Percentiles rank a stretch among this genome's conserved stretches.
These are phyloP conservation scores for Melanopsichium pennsylvanicum DNA, from an alignment of 1,284 basidiomycete genomes.

Conservation along the genomic window DNA sequence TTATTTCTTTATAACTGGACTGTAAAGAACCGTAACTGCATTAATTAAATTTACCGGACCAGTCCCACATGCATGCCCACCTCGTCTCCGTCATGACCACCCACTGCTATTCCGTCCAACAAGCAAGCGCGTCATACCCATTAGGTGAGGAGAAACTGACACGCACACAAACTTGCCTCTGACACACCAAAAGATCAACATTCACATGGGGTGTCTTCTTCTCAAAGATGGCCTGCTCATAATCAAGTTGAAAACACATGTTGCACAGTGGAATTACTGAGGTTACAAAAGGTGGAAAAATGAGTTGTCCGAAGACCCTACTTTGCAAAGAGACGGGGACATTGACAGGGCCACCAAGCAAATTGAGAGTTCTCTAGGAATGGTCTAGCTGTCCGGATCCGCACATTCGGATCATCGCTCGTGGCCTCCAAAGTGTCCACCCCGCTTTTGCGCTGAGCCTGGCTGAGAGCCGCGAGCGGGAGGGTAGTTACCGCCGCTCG, in stretches of 20 bases:
- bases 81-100: too few relatives aligned
- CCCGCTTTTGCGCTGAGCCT: constrained; percentile 11
- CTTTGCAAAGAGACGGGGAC: not conserved
- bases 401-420: constrained; percentile 10
- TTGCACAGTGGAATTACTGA: not conserved
- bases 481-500: constrained; percentile 21
- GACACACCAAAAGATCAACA: too few relatives aligned
- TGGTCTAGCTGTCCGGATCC: not conserved
- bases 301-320: not conserved
- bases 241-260: constrained; percentile 3
- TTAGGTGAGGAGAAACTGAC: too few relatives aligned
- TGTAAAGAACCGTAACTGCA: too few relatives aligned
- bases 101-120: too few relatives aligned
- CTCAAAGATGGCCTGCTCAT: not conserved
- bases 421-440: constrained; percentile 18
- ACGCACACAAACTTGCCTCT: too few relatives aligned
- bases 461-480: constrained; percentile 22
- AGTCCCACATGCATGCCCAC: too few relatives aligned
- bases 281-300: constrained; percentile 3
- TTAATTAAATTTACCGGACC: too few relatives aligned
- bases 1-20: too few relatives aligned
- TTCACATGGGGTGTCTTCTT: too few relatives aligned
- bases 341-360: not conserved
- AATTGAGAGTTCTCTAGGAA: not conserved
- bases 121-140: too few relatives aligned